These are phyloP conservation scores for Aureobasidium sp. DNA, from an alignment of 2,329 filamentous ascomycete genomes.

Conservation along the genomic window DNA sequence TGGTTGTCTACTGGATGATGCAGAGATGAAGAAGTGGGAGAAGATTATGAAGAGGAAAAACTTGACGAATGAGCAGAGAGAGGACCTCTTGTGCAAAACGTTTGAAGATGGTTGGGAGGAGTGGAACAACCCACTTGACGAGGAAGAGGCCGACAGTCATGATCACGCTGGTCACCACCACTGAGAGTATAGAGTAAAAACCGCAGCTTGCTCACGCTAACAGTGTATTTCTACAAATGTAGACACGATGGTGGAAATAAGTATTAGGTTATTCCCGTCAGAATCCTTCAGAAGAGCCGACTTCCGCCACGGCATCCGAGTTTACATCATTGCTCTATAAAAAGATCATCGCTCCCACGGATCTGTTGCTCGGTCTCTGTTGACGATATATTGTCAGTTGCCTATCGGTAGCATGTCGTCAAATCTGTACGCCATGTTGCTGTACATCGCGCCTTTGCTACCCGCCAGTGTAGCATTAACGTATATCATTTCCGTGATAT, in stretches of 20 bases:
- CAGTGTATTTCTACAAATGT: no score
- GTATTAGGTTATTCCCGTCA: no score
- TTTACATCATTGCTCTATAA: no score
- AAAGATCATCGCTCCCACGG: no score
- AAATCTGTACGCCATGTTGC: no score
- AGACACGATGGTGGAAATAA: no score
- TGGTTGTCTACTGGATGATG: conserved; percentile 51
- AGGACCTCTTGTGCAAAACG: conserved; percentile 32
- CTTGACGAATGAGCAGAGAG: background rate
- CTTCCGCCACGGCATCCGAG: no score
- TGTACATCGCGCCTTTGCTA: background rate
- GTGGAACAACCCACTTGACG: conserved; percentile 16
- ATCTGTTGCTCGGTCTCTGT: no score
- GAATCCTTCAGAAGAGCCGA: no score
- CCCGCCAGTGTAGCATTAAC: background rate
- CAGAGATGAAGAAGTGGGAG: conserved; percentile 41
- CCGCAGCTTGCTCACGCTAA: no score
- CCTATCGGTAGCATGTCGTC: no score
- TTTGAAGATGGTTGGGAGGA: conserved; percentile 25
- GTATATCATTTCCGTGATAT: background rate
- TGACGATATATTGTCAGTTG: no score
- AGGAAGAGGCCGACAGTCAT: conserved; percentile 16
- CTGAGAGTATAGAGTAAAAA: background rate
- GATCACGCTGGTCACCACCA: conserved; percentile 14
- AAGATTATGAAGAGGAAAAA: conserved; percentile 26